Base-by-base conservation (phyloP, 257 asterid species). In the Scutellaria barbata region DNA sequence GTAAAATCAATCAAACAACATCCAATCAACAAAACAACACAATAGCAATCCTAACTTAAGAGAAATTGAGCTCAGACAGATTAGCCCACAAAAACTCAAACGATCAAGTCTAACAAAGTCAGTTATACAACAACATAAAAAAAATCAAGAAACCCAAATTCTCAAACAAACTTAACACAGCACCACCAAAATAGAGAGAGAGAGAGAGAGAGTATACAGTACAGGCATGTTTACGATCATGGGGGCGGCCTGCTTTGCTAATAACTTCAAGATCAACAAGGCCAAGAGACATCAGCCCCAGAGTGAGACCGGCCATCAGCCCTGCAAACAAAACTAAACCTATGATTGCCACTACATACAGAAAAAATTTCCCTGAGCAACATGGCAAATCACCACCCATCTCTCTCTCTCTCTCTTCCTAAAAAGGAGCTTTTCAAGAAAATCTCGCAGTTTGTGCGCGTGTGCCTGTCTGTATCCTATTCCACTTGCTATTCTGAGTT, bases 241-340 rank as follows among this genome's bases (percentile, higher is more conserved):
- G 80, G 12, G 98, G 83, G 59, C 93, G 92, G 14, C 99, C 99
- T 1, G 99, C 86, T 81, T 87, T 89, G 90, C 98, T 95, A 52
- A 95, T 91, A 81, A 95, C 99, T 81, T 95, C 99, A 14, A 95
- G 99, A 87, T 95, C 99, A 0, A 95, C 99, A 69, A 95, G 97
- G 42, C 98, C 98, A 72, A 95, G 96, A 65, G 99, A 95, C 98
- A 92, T 95, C 45, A 95, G 86, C 11, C 99, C 99, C n/a, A 95
- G 96, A 41, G 99, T 95, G 8, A 95, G 84, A 65, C 99, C 99
- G 8, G 99, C 98, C 99, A 95, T 92, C 53, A 95, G 82, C 73
- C 99, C 99, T 59, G 98, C 99, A 79, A 95, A 95, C 68, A 45
- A 1, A 53, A 92, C 98, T 66, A 95, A 82, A 75, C 99, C 96